Base-by-base conservation (phyloP, 257 asterid species). In the Mitragyna speciosa region DNA sequence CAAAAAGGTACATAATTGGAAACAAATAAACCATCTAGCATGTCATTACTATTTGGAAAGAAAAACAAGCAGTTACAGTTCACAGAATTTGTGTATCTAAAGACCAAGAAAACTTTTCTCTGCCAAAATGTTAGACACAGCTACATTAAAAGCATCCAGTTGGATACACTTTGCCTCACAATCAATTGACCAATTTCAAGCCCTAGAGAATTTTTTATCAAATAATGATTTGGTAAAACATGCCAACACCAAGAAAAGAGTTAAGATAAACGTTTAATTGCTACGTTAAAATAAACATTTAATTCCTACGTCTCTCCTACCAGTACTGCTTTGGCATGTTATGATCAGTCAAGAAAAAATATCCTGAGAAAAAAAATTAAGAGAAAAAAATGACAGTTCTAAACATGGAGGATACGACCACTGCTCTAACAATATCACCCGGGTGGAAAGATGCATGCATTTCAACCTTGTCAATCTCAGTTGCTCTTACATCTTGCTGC, bases 401-500 rank as follows among this genome's bases (percentile, higher is more conserved):
- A 66, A 28, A 78, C 68, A 47, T 41, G 63, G 45, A 93, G 94
- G 94, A 91, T 93, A 93, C 98, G 79, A 93, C 99, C 80, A 92
- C 66, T 59, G 99, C 99, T 82, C 84, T 90, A 81, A 95, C 94
- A 78, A 89, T 90, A 83, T 92, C 98, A 63, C 99, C 99, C 11
- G 95, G 92, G 30, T 89, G 90, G 83, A 93, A 95, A 56, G 94
- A 95, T 49, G 94, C 78, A 68, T 94, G 96, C 97, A 95, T 92
- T 74, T 95, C 97, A 1, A 93, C 97, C 90, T 95, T 95, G 88
- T 95, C 99, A 80, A 93, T 92, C 92, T 95, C 99, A 51, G 98
- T 93, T 49, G 97, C 97, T 87, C 99, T 87, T 43, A 95, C 98
- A 87, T 95, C 98, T 85, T 93, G 97, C 82, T 95, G 98, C 93